phyloP scores from a whole-genome alignment of 208 protist species.

The Trypanosoma mega region DNA sequence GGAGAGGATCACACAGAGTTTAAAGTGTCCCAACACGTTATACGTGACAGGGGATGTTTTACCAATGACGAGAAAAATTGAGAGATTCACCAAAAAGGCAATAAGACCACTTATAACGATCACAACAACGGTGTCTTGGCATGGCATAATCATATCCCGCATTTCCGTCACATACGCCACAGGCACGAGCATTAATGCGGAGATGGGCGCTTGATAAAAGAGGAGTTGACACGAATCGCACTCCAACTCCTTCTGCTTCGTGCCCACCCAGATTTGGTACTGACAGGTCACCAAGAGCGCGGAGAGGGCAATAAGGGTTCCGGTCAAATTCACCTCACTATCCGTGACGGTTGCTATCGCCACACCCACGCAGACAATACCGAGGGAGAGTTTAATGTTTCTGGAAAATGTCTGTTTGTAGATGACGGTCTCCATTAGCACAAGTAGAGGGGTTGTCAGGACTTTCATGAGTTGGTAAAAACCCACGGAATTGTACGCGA shows the following conservation, averaged over 20 bases:
- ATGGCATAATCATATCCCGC: constrained; percentile 25
- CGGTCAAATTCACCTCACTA: constrained; percentile 58
- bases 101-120: constrained; percentile 57
- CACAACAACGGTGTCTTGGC: constrained; percentile 25
- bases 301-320: constrained; percentile 57
- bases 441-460: constrained; percentile 66
- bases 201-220: constrained; percentile 85
- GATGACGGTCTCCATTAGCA: constrained; percentile 64
- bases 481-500: constrained; percentile 86
- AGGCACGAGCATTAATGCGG: constrained; percentile 57
- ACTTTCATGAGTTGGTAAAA: constrained; percentile 92
- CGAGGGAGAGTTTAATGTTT: constrained; percentile 50
- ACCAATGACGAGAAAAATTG: constrained; percentile 88
- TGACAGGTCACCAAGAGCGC: constrained; percentile 76
- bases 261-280: constrained; percentile 89
- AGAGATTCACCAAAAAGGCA: constrained; percentile 87
- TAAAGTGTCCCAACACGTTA: constrained; percentile 88
- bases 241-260: constrained; percentile 80
- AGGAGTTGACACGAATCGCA: constrained; percentile 84
- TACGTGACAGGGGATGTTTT: constrained; percentile 87
- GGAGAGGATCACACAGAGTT: constrained; percentile 74
- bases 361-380: constrained; percentile 66
- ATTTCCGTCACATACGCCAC: constrained; percentile 54
- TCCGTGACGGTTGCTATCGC: constrained; percentile 69
- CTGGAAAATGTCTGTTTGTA: constrained; percentile 50